A percentile compares a stretch with the other conserved stretches of the same genome.
Conservation (phyloP, 2,329 filamentous ascomycete genomes). For the Conoideocrella luteorostrata region DNA sequence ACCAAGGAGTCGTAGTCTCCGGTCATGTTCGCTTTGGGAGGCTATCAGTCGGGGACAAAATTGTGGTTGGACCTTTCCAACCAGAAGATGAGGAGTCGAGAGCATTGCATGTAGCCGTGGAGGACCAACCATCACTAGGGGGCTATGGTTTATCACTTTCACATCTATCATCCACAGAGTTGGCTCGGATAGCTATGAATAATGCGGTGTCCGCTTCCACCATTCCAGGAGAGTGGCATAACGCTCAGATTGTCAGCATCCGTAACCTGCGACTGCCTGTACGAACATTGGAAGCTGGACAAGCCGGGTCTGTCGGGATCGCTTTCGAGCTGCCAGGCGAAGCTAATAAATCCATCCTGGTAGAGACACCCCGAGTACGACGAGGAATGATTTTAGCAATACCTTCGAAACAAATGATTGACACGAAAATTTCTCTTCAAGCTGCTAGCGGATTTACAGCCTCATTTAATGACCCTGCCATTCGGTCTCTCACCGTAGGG, state of each 20-base stretch:
- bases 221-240: slow-evolving; percentile 66
- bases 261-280: slow-evolving; percentile 84
- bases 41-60: slow-evolving; percentile 68
- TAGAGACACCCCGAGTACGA: slow-evolving; percentile 40
- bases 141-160: slow-evolving; percentile 45
- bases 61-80: slow-evolving; percentile 74
- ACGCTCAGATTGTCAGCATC: slow-evolving; percentile 75
- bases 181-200: slow-evolving; percentile 45
- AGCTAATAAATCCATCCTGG: background rate
- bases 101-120: slow-evolving; percentile 26
- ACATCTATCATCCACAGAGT: slow-evolving; percentile 47
- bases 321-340: slow-evolving; percentile 43
- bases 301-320: slow-evolving; percentile 85
- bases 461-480: slow-evolving; percentile 58
- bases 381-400: slow-evolving; percentile 81
- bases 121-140: slow-evolving; percentile 40
- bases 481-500: slow-evolving; percentile 57
- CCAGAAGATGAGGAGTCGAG: slow-evolving; percentile 43
- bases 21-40: slow-evolving; percentile 76
- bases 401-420: slow-evolving; percentile 50
- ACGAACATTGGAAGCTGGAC: slow-evolving; percentile 64
- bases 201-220: slow-evolving; percentile 45
- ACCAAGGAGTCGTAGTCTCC: slow-evolving; percentile 68
- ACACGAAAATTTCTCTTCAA: slow-evolving; percentile 52
- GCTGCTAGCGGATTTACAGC: slow-evolving; percentile 65